Base-by-base conservation (phyloP, 306 rosid genomes). In the Benincasa hispida region DNA sequence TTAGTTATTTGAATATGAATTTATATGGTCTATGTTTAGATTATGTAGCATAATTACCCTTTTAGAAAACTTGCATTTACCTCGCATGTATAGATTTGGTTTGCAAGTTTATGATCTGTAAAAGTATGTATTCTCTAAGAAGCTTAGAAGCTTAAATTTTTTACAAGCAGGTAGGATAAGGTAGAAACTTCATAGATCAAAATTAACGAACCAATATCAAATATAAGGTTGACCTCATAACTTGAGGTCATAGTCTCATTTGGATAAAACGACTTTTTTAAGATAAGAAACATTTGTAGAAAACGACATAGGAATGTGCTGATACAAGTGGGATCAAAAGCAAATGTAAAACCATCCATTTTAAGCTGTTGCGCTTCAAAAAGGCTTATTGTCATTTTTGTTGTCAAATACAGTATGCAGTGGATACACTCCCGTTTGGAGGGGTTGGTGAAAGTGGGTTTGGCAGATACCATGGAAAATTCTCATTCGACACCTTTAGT, bases 381-480 rank as follows among this genome's bases (percentile, higher is more conserved):
- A 34, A 62, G 6, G 3, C 50, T 58, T 5, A 54, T 51, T 39
- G 41, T 17, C 4, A 3, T 6, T 58, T 21, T 55, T 51, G 42
- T 66, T 66, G 53, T 66, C 2, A 55, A n/a, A 76, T 79, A 81
- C 47, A 92, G 97, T 90, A 88, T 80, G 39, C 47, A 37, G 91
- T 77, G 11, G 96, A 92, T 66, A 75, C 89, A 22, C 75, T 92
- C 5, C 97, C 97, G 51, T 92, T 92, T 76, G 97, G 97, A 84
- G 97, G 97, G 75, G 80, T 90, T 25, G 97, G 97, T 9, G 93
- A 82, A 75, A 83, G 91, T 78, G 97, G 97, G 69, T 81, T 83
- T 53, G 97, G 96, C 4, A 85, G 55, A 54, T 92, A 90, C 69
- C 97, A 92, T 32, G 96, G 97, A 0, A 92, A 90, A 81, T 90